These are phyloP conservation scores for Micractinium sp. DNA, from an alignment of 139 green algal species.

Conservation along the genomic window DNA sequence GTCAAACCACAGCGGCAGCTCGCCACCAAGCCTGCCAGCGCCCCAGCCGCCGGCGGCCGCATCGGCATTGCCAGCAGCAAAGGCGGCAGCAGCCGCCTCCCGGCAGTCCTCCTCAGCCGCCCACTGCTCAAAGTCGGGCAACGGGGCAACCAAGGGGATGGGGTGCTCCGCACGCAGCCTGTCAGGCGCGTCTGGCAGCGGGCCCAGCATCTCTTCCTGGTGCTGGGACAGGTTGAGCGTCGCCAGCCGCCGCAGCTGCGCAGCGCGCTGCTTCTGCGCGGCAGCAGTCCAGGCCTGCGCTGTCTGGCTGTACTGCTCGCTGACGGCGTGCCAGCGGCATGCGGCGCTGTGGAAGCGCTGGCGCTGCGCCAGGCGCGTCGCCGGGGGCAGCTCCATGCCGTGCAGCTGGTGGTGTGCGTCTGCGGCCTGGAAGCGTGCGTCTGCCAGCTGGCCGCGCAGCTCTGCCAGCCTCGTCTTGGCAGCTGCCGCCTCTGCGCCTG, in stretches of 20 bases:
- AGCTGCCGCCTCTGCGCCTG: background rate
- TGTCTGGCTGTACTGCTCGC: background rate
- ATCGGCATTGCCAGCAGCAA: no score
- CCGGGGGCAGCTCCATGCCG: background rate
- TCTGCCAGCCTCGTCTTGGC: background rate
- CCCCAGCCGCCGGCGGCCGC: no score
- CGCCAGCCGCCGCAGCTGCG: background rate
- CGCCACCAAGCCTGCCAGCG: no score
- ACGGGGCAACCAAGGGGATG: background rate
- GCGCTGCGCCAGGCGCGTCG: background rate
- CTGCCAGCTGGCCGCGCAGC: background rate
- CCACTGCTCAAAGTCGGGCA: background rate
- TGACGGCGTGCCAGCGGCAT: background rate
- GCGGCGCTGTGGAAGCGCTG: background rate
- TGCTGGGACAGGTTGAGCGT: background rate
- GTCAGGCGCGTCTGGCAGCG: background rate
- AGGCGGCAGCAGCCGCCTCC: background rate
- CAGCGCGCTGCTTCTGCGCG: background rate
- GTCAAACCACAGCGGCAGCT: no score
- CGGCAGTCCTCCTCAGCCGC: background rate
- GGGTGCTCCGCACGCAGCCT: background rate
- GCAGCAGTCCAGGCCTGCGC: background rate
- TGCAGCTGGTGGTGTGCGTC: background rate
- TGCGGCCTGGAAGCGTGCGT: background rate
- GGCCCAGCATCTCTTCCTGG: background rate